Evolutionary conservation across 352 stramenopile genomes (phyloP).

Genomic region (Pythium dissimile): DNA sequence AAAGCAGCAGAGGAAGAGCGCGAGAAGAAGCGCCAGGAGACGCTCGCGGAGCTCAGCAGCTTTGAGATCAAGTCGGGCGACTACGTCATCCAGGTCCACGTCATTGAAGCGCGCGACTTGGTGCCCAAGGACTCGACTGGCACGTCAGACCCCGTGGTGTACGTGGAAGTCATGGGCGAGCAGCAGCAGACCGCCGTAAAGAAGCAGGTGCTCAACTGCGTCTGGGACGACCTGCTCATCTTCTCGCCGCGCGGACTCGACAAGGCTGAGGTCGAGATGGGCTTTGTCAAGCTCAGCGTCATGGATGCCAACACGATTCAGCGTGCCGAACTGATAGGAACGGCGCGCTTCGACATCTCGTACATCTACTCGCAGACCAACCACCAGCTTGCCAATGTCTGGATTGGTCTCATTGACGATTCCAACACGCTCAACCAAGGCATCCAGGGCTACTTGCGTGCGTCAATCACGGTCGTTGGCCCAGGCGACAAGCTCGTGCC

Average conservation of each 20-base stretch:
- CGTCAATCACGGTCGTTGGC: slow-evolving; percentile 85
- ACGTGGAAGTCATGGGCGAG: slow-evolving; percentile 83
- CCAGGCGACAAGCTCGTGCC: slow-evolving; percentile 80
- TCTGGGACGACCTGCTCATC: slow-evolving; percentile 85
- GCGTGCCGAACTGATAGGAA: slow-evolving; percentile 87
- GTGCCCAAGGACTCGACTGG: slow-evolving; percentile 86
- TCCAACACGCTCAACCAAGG: slow-evolving; percentile 76
- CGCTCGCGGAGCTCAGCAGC: slow-evolving; percentile 69
- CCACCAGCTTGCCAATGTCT: slow-evolving; percentile 88
- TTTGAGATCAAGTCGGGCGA: slow-evolving; percentile 87
- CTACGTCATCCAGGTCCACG: slow-evolving; percentile 87
- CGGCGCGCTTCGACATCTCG: slow-evolving; percentile 81
- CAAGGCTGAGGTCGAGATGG: slow-evolving; percentile 82
- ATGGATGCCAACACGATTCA: slow-evolving; percentile 87
- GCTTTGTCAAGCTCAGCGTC: slow-evolving; percentile 72
- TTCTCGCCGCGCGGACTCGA: slow-evolving; percentile 75
- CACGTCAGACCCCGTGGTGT: slow-evolving; percentile 90
- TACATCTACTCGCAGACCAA: slow-evolving; percentile 86
- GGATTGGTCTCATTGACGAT: slow-evolving; percentile 88
- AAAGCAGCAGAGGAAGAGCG: slow-evolving; percentile 69
- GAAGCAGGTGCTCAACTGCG: slow-evolving; percentile 84
- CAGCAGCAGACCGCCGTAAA: slow-evolving; percentile 82
- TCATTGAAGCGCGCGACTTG: slow-evolving; percentile 89
- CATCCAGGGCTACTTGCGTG: slow-evolving; percentile 89
- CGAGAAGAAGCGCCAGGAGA: slow-evolving; percentile 70